Evolutionary conservation across 1,284 basidiomycete genomes (phyloP).

Genomic region (Salmacisia buchloeana): DNA sequence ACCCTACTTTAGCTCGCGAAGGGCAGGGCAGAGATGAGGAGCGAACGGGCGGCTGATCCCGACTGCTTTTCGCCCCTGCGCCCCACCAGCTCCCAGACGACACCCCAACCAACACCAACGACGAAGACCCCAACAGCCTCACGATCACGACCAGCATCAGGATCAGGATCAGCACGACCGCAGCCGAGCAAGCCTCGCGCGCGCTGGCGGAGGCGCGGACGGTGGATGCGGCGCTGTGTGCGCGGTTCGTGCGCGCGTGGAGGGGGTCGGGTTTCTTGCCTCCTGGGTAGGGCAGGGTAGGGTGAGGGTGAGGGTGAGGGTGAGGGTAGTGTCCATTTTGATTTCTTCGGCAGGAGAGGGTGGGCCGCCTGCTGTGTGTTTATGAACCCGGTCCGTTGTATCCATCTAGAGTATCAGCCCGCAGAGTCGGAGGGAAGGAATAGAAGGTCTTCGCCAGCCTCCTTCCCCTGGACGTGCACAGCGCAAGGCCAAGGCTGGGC

Average conservation of each 20-base stretch:
- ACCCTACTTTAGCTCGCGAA: not conserved
- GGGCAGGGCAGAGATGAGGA: not conserved
- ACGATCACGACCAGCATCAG: not conserved
- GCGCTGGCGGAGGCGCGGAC: not conserved
- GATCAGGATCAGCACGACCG: not conserved
- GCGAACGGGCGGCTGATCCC: too few relatives aligned
- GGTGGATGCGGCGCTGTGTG: constrained; percentile 6
- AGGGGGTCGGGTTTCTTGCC: not conserved
- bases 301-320: too few relatives aligned
- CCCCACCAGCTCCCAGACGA: too few relatives aligned
- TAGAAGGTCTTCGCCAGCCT: too few relatives aligned
- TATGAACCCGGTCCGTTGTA: not conserved
- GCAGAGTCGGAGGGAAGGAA: too few relatives aligned
- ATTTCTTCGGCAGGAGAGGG: not conserved
- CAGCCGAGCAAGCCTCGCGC: not conserved
- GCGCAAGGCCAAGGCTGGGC: too few relatives aligned
- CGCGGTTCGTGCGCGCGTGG: constrained; percentile 9
- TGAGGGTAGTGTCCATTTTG: not conserved
- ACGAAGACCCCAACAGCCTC: too few relatives aligned
- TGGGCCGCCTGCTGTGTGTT: not conserved
- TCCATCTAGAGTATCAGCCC: not conserved
- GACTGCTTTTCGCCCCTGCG: too few relatives aligned
- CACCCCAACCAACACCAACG: too few relatives aligned
- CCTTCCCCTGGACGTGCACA: too few relatives aligned
- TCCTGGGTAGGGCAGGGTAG: too few relatives aligned